Conservation (phyloP, 371 early-diverging fungal genomes). For the Chytridiales sp. region DNA sequence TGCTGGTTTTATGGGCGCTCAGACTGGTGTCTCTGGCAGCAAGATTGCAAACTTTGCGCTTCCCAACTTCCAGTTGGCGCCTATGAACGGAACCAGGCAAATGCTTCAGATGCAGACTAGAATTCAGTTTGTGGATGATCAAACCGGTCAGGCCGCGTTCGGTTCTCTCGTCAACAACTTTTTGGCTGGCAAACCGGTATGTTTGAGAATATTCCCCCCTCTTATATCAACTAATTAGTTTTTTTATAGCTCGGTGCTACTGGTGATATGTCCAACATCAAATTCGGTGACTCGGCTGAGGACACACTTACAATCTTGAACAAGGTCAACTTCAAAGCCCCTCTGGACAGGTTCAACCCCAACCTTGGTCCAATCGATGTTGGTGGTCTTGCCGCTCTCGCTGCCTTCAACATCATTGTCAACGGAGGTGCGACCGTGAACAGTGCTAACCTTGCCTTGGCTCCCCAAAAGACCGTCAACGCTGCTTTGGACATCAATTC, state of each 20-base stretch:
- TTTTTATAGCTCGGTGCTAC: neutral
- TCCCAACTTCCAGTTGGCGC: conserved; percentile 3
- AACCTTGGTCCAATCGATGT: conserved; percentile 27
- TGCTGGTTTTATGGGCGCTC: conserved; percentile 17
- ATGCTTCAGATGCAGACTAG: conserved; percentile 13
- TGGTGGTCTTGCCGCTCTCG: neutral
- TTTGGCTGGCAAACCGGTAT: conserved; percentile 7
- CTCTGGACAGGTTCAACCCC: conserved; percentile 11
- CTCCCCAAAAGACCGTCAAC: no score
- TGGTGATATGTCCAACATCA: conserved; percentile 4
- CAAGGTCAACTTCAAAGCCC: conserved; percentile 12
- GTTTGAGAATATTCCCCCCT: neutral
- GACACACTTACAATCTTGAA: conserved; percentile 20
- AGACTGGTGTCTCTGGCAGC: conserved; percentile 6
- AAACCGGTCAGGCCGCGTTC: conserved; percentile 20
- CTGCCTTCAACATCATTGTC: no score
- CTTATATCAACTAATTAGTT: neutral
- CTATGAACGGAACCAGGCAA: neutral
- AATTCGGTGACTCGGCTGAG: conserved; percentile 16
- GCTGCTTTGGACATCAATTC: no score
- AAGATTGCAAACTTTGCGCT: neutral
- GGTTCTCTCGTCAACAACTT: conserved; percentile 21
- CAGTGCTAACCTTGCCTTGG: no score
- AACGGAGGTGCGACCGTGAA: no score
- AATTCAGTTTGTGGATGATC: conserved; percentile 18